phyloP scores from a whole-genome alignment of 257 asterid species.

The Cinchona pubescens region DNA sequence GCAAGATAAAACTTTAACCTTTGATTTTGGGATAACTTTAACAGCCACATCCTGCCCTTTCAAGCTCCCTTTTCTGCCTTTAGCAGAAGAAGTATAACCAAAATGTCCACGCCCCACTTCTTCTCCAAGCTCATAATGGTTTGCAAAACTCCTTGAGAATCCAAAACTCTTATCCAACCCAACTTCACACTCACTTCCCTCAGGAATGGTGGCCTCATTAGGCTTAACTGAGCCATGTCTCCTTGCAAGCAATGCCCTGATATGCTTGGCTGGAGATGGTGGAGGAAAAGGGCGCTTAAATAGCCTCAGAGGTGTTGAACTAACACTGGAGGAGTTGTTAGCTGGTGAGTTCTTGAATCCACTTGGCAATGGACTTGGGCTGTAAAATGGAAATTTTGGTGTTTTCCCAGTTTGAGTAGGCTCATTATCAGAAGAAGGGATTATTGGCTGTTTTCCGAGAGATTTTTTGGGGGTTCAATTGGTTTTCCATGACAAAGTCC shows the following conservation, averaged over 20 bases:
- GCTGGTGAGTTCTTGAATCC: slow-evolving; percentile 88
- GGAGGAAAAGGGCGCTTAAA: slow-evolving; percentile 91
- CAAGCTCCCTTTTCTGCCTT: slow-evolving; percentile 75
- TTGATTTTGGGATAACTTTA: slow-evolving; percentile 79
- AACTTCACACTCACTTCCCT: slow-evolving; percentile 86
- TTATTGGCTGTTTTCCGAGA: slow-evolving; percentile 48
- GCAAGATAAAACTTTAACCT: slow-evolving; percentile 38
- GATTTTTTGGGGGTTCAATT: slow-evolving; percentile 49
- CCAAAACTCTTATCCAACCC: slow-evolving; percentile 84
- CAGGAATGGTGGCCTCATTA: slow-evolving; percentile 83
- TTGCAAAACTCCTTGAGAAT: slow-evolving; percentile 55
- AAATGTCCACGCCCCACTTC: slow-evolving; percentile 95
- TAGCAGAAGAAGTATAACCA: slow-evolving; percentile 83
- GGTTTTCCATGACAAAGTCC: slow-evolving; percentile 98
- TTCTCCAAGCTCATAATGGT: slow-evolving; percentile 68
- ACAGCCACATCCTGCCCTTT: slow-evolving; percentile 93
- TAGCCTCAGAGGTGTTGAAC: slow-evolving; percentile 80
- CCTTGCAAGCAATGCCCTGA: slow-evolving; percentile 76
- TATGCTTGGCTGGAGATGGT: slow-evolving; percentile 97
- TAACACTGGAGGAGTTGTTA: slow-evolving; percentile 61
- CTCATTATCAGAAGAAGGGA: slow-evolving; percentile 49
- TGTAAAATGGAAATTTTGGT: slow-evolving; percentile 82
- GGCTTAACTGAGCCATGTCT: slow-evolving; percentile 91
- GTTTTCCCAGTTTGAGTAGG: slow-evolving; percentile 66
- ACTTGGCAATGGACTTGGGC: slow-evolving; percentile 86